phyloP scores from a whole-genome alignment of 169 alveolate genomes.

The Eimeria maxima region DNA sequence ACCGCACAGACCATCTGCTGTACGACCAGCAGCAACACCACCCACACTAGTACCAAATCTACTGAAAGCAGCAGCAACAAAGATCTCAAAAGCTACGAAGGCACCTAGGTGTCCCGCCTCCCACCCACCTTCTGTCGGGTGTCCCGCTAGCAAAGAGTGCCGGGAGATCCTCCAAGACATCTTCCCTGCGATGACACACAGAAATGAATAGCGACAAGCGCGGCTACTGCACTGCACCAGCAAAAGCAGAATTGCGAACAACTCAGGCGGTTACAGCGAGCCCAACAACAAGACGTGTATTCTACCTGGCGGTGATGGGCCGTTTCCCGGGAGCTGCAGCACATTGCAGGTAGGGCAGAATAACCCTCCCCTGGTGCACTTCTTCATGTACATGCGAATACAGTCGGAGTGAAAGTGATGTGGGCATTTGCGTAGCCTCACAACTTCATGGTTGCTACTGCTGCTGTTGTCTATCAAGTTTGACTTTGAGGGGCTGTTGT shows the following conservation, averaged over 20 bases:
- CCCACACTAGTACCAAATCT: neutral
- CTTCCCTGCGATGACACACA: neutral
- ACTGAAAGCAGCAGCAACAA: neutral
- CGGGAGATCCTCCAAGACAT: conserved; percentile 54
- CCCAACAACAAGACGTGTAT: neutral
- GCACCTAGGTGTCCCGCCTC: neutral
- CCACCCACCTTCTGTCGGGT: conserved; percentile 28
- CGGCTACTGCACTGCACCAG: neutral
- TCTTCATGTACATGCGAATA: conserved; percentile 44
- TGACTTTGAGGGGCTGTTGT: neutral
- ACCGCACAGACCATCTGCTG: neutral
- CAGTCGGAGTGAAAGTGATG: conserved; percentile 77
- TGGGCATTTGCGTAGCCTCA: conserved; percentile 44
- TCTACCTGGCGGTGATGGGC: conserved; percentile 77
- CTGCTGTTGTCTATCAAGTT: neutral
- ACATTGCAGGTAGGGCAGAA: conserved; percentile 76
- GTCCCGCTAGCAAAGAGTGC: conserved; percentile 24
- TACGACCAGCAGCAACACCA: neutral
- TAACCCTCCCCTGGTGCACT: conserved; percentile 73
- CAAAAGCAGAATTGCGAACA: neutral
- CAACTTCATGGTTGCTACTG: conserved; percentile 47
- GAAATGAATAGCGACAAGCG: neutral
- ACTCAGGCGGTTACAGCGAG: neutral
- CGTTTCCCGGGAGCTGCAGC: conserved; percentile 78
- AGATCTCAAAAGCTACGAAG: neutral